Conservation (phyloP, 257 asterid species). For the Osmanthus fragrans region DNA sequence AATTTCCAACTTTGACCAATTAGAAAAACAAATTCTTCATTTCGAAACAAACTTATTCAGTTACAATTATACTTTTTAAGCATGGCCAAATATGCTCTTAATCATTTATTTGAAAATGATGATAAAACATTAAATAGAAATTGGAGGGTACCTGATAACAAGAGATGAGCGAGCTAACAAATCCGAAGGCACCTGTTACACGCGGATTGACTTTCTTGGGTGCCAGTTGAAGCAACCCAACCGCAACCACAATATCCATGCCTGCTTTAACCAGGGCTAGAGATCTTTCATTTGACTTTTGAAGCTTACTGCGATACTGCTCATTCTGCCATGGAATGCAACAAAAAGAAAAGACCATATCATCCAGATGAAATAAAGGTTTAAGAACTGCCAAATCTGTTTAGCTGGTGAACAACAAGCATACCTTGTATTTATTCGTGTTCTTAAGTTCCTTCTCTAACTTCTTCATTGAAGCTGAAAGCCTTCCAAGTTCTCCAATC, state of each 20-base stretch:
- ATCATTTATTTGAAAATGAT: not conserved
- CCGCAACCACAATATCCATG: constrained; percentile 85
- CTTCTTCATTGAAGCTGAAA: constrained; percentile 73
- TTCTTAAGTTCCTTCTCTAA: constrained; percentile 73
- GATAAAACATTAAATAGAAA: not conserved
- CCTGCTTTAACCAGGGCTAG: constrained; percentile 80
- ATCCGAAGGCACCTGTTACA: constrained; percentile 90
- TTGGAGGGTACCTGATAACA: constrained; percentile 79
- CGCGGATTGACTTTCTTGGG: constrained; percentile 97
- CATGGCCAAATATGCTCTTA: not conserved
- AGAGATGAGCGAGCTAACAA: constrained; percentile 84
- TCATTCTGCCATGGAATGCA: constrained; percentile 54
- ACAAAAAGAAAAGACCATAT: constrained; percentile 15
- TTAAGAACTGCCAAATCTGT: constrained; percentile 1
- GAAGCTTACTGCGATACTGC: constrained; percentile 56
- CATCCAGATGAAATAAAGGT: not conserved
- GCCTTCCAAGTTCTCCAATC: constrained; percentile 86
- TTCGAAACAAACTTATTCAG: too few relatives aligned
- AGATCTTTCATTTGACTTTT: constrained; percentile 76
- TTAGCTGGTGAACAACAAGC: constrained; percentile 3
- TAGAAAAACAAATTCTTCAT: too few relatives aligned
- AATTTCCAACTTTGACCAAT: not conserved
- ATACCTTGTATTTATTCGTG: constrained; percentile 68
- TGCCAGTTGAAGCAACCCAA: constrained; percentile 88
- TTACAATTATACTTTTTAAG: not conserved